Evolutionary conservation across 768 basidiomycete species (phyloP).

Genomic region (Goffeauzyma gilvescens): DNA sequence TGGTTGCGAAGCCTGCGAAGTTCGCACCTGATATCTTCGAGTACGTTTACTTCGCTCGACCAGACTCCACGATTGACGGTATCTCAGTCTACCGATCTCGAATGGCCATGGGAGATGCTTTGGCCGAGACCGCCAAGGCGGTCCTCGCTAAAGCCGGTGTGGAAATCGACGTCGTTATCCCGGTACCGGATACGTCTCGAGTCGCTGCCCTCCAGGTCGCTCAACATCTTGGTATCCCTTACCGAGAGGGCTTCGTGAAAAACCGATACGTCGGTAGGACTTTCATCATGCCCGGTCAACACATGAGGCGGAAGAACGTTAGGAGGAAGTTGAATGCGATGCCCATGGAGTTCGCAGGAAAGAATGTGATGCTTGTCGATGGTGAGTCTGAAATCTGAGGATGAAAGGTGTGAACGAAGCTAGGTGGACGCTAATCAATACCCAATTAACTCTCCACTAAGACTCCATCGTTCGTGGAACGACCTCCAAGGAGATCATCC

Average conservation of each 20-base stretch:
- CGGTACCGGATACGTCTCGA: conserved; percentile 89
- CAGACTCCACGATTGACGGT: conserved; percentile 91
- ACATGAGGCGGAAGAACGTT: conserved; percentile 90
- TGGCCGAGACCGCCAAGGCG: conserved; percentile 66
- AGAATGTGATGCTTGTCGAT: conserved; percentile 88
- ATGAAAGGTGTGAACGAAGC: not conserved
- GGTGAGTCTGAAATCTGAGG: conserved; percentile 38
- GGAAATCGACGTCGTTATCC: conserved; percentile 82
- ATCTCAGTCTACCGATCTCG: conserved; percentile 92
- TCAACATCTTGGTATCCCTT: conserved; percentile 70
- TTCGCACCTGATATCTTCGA: conserved; percentile 98
- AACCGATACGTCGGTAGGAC: conserved; percentile 96
- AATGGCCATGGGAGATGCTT: conserved; percentile 97
- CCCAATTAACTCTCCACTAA: conserved; percentile 24
- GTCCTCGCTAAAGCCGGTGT: conserved; percentile 41
- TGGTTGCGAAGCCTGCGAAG: conserved; percentile 44
- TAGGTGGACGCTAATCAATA: not conserved
- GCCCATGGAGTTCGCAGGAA: conserved; percentile 83
- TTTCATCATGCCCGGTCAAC: conserved; percentile 99
- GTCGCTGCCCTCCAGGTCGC: conserved; percentile 92
- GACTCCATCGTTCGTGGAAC: conserved; percentile 98
- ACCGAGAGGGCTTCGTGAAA: conserved; percentile 95
- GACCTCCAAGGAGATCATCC: conserved; percentile 93
- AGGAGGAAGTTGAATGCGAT: conserved; percentile 90
- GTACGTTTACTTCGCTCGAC: conserved; percentile 93